Conservation (phyloP, 768 basidiomycete species). For the Russula abietina region DNA sequence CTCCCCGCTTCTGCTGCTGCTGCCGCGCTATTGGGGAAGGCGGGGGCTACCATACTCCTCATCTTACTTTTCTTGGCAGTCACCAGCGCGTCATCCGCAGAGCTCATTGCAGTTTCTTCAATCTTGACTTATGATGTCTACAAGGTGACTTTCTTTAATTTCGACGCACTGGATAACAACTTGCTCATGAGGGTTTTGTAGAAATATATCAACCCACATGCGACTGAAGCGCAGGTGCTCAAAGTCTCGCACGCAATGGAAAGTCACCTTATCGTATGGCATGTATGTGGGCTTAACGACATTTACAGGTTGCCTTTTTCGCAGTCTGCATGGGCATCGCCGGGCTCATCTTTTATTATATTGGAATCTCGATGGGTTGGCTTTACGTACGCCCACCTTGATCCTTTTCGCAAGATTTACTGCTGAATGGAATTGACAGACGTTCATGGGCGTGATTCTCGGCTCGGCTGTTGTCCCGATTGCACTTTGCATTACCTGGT, state of each 20-base stretch:
- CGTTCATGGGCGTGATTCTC: conserved; percentile 82
- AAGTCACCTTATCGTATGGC: conserved; percentile 17
- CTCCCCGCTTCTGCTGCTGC: conserved; percentile 82
- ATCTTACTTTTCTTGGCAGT: conserved; percentile 83
- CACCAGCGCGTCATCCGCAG: conserved; percentile 79
- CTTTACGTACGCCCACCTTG: conserved; percentile 60
- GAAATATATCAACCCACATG: conserved; percentile 76
- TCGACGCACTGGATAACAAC: background rate
- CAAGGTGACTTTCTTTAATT: conserved; percentile 40
- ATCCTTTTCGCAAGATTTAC: background rate
- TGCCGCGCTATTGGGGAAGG: conserved; percentile 68
- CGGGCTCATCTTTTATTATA: conserved; percentile 81
- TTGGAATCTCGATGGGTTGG: conserved; percentile 92
- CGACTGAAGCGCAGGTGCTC: conserved; percentile 69
- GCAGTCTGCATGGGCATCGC: conserved; percentile 78
- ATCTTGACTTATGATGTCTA: conserved; percentile 83
- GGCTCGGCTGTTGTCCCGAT: conserved; percentile 85
- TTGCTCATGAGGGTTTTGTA: conserved; percentile 25
- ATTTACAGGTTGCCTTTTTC: conserved; percentile 49
- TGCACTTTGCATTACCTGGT: conserved; percentile 81
- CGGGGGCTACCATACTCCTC: conserved; percentile 73
- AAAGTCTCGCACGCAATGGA: conserved; percentile 64
- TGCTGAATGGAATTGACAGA: conserved; percentile 37
- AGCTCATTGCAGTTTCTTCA: conserved; percentile 85
- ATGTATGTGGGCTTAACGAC: background rate